These are phyloP conservation scores for Pleodorina starrii DNA, from an alignment of 139 green algal species.

Conservation along the genomic window DNA sequence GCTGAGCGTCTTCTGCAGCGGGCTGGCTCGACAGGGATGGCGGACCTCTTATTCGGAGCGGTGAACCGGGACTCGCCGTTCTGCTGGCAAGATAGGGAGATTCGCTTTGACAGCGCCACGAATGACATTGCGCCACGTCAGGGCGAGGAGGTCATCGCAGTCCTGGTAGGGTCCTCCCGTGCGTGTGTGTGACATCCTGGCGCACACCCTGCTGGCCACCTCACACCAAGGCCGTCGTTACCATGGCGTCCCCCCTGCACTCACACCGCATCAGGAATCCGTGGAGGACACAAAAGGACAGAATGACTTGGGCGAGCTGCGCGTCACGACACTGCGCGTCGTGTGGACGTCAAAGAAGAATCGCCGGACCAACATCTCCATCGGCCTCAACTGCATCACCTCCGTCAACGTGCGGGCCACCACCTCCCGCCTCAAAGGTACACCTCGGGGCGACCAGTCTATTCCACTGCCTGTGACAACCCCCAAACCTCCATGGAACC, in stretches of 20 bases:
- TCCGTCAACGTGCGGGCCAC: slow-evolving; percentile 63
- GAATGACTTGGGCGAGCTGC: slow-evolving; percentile 70
- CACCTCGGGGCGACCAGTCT: no score
- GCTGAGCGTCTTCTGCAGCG: background rate
- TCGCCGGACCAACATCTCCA: slow-evolving; percentile 70
- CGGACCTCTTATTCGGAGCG: slow-evolving; percentile 18
- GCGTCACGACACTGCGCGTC: slow-evolving; percentile 73
- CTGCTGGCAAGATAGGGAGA: slow-evolving; percentile 74
- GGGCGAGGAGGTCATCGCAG: slow-evolving; percentile 62
- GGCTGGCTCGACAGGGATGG: slow-evolving; percentile 9
- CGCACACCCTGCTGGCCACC: background rate
- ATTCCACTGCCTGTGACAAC: no score
- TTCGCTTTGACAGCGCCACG: slow-evolving; percentile 65
- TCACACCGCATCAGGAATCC: slow-evolving; percentile 55
- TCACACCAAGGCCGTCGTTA: no score
- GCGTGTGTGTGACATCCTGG: background rate
- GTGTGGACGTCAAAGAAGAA: slow-evolving; percentile 70
- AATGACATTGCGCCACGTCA: slow-evolving; percentile 43
- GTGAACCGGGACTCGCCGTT: background rate
- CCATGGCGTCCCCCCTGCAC: no score
- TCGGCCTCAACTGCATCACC: slow-evolving; percentile 75
- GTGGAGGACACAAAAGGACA: slow-evolving; percentile 83
- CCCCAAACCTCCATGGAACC: no score
- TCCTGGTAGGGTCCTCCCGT: slow-evolving; percentile 53
- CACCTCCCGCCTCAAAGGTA: slow-evolving; percentile 71